Evolutionary conservation across 768 basidiomycete genomes (phyloP), one percentile per base, ranked within the genome.

Genomic region (Polyporus arcularius): DNA sequence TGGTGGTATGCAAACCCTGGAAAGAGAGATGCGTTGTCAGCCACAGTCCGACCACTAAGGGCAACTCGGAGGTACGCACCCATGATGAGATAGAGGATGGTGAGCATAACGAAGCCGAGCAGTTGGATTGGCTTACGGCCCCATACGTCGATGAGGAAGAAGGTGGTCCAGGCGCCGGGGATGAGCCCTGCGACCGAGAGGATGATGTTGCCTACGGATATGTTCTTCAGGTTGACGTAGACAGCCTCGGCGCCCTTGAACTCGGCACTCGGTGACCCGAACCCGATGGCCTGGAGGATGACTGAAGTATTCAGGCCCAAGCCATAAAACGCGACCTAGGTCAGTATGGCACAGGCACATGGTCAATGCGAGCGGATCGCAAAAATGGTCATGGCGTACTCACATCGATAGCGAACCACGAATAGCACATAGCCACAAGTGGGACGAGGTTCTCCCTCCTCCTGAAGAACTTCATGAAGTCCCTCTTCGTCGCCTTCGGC

Each of bases 391-490:
- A 4, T 35, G 35, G 7, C 35, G 10, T 16, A 48, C 46, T 48
- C 46, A 30, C 85, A 85, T 92, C 92, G 28, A 94, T 82, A 10
- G 92, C 93, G 62, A 95, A 95, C 94, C 94, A 96, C 8, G 88
- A 90, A 72, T 88, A 95, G 0, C 90, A 74, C 0, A 85, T 81
- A 15, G 91, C 94, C 46, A 95, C 72, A 56, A 95, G 81, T 53
- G 92, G 63, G 0, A 68, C 3, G 74, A 94, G 94, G 73, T 96
- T 92, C 73, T 86, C 68, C 87, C 87, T 87, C 65, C 88, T 76
- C 53, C 83, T 74, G 70, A 92, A 94, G 77, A 91, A 77, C 0
- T 62, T 60, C 0, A 70, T 1, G 75, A 96, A 96, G 76, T 82
- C 81, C 8, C 64, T 43, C 48, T 72, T 67, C 30, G 74, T 65